phyloP scores from a whole-genome alignment of 768 basidiomycete genomes.

The Lactarius trivialis region DNA sequence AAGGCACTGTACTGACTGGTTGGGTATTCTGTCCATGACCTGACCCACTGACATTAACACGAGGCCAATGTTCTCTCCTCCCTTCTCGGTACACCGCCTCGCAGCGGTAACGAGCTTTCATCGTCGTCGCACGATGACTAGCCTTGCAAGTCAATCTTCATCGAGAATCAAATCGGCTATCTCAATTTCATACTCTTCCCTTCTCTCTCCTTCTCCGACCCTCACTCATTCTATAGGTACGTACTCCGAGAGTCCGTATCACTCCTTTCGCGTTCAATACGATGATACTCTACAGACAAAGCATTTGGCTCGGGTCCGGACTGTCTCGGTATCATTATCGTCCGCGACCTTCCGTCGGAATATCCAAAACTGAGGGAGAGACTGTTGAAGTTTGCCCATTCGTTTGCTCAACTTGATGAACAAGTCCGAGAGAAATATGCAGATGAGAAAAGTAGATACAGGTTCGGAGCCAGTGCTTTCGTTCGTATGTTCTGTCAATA shows the following conservation, averaged over 20 bases:
- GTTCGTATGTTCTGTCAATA: not conserved
- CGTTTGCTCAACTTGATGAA: slow-evolving; percentile 69
- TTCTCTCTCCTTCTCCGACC: slow-evolving; percentile 47
- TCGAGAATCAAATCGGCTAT: slow-evolving; percentile 45
- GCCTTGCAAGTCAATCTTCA: slow-evolving; percentile 22
- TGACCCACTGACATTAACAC: slow-evolving; percentile 3
- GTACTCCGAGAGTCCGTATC: slow-evolving; percentile 14
- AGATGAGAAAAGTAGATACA: slow-evolving; percentile 66
- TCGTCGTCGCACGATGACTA: slow-evolving; percentile 14
- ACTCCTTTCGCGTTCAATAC: not conserved
- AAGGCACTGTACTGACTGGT: slow-evolving; percentile 19
- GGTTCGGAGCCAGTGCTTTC: slow-evolving; percentile 36
- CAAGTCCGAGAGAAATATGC: slow-evolving; percentile 63
- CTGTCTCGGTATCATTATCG: slow-evolving; percentile 73
- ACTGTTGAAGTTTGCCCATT: slow-evolving; percentile 67
- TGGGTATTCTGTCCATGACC: slow-evolving; percentile 15
- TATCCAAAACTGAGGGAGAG: slow-evolving; percentile 61
- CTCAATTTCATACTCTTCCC: slow-evolving; percentile 53
- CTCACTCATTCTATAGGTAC: slow-evolving; percentile 58
- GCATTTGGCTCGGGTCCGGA: slow-evolving; percentile 78
- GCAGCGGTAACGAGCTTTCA: slow-evolving; percentile 1
- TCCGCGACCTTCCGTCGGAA: slow-evolving; percentile 68
- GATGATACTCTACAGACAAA: slow-evolving; percentile 41
- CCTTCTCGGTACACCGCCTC: slow-evolving; percentile 4
- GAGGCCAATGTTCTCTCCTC: slow-evolving; percentile 13